phyloP scores from a whole-genome alignment of 306 rosid genomes.

The Malus asiatica region DNA sequence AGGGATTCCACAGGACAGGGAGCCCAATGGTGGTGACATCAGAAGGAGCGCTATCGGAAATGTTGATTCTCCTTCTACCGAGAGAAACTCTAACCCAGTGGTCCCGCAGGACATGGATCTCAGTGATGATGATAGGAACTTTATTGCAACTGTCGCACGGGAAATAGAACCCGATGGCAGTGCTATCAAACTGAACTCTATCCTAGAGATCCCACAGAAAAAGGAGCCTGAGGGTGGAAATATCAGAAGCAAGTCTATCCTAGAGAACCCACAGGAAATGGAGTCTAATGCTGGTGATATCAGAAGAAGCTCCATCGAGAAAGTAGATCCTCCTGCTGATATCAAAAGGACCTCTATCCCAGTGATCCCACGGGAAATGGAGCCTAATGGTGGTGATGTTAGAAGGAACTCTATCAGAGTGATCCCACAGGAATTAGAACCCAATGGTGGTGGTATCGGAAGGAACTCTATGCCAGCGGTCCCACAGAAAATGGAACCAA shows the following conservation, averaged over 20 bases:
- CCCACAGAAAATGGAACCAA: not conserved
- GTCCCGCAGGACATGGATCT: not conserved
- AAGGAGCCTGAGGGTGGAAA: not conserved
- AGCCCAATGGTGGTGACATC: not conserved
- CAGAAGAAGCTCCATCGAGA: not conserved
- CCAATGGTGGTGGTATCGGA: not conserved
- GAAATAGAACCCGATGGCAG: not conserved
- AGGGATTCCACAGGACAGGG: not conserved
- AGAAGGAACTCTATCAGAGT: constrained; percentile 7
- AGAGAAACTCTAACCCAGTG: not conserved
- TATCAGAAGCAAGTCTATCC: not conserved
- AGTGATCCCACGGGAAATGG: constrained; percentile 1
- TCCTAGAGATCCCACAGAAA: not conserved
- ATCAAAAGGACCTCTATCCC: not conserved
- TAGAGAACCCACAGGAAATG: not conserved
- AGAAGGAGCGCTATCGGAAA: not conserved
- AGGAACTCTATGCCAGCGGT: not conserved
- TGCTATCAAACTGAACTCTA: not conserved
- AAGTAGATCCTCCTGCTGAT: not conserved
- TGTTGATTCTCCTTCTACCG: not conserved
- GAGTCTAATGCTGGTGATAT: not conserved
- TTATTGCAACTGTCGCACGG: not conserved
- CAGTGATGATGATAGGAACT: not conserved
- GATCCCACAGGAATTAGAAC: not conserved
- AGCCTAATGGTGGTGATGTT: not conserved